phyloP scores from a whole-genome alignment of 148 eudicot genomes.

The Vaccinium macrocarpon region DNA sequence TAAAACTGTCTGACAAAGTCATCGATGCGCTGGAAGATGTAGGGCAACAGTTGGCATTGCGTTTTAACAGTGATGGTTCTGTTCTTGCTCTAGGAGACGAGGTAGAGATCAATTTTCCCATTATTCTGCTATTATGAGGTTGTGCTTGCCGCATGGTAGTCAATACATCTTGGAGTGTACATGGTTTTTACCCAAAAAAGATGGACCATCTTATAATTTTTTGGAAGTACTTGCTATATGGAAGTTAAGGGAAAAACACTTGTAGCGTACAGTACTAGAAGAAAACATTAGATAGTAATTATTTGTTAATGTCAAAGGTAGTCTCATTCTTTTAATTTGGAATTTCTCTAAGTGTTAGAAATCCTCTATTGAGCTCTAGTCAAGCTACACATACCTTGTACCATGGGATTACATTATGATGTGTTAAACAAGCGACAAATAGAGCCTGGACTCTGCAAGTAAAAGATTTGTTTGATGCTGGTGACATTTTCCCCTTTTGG shows the following conservation, averaged over 20 bases:
- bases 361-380: neutral
- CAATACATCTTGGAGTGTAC: neutral
- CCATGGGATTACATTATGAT: neutral
- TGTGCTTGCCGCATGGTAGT: conserved; percentile 14
- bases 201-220: neutral
- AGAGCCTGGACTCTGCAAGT: neutral
- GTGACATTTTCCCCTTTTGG: neutral
- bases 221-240: neutral
- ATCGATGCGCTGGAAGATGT: conserved; percentile 62
- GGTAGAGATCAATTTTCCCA: conserved; percentile 44
- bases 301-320: neutral
- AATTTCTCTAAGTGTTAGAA: neutral
- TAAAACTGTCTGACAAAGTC: conserved; percentile 53
- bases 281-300: neutral
- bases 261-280: neutral
- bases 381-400: neutral
- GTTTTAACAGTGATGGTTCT: conserved; percentile 63
- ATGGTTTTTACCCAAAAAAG: neutral
- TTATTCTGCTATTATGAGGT: neutral
- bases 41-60: conserved; percentile 73
- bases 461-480: neutral
- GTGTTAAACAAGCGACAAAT: neutral
- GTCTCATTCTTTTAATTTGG: neutral
- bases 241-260: neutral
- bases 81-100: conserved; percentile 79